These are phyloP conservation scores for Cymbomonas tetramitiformis DNA, from an alignment of 139 green algal genomes.

Conservation along the genomic window DNA sequence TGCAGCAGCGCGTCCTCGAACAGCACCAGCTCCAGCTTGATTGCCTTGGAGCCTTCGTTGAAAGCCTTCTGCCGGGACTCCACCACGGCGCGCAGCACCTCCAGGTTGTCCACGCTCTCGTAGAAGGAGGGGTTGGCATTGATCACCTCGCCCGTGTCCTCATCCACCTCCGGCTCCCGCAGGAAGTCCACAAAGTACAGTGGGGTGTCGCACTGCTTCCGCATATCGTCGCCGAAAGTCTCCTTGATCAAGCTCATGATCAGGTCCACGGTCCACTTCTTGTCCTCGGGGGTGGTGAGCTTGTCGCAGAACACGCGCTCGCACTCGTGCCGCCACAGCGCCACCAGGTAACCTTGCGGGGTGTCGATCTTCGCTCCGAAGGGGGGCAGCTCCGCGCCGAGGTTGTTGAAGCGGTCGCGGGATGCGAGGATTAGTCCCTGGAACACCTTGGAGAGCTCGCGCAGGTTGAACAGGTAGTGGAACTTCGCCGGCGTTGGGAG, in stretches of 20 bases:
- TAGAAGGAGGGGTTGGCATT: constrained; percentile 65
- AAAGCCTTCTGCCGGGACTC: constrained; percentile 56
- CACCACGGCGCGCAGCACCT: constrained; percentile 44
- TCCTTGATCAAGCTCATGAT: constrained; percentile 50
- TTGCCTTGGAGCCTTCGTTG: constrained; percentile 61
- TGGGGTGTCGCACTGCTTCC: constrained; percentile 56
- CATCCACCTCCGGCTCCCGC: constrained; percentile 61
- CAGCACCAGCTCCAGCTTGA: constrained; percentile 77
- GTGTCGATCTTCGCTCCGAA: constrained; percentile 56
- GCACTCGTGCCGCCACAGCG: constrained; percentile 84
- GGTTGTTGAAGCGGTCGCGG: constrained; percentile 31
- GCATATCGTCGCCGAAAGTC: constrained; percentile 43
- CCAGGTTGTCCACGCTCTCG: constrained; percentile 57
- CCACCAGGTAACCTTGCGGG: constrained; percentile 68
- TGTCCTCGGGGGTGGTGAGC: constrained; percentile 66
- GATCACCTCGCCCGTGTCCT: constrained; percentile 61
- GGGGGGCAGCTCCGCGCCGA: neutral
- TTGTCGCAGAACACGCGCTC: constrained; percentile 79
- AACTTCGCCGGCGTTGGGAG: constrained; percentile 85
- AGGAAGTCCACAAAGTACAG: constrained; percentile 87
- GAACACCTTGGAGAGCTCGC: constrained; percentile 80
- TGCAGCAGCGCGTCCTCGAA: constrained; percentile 83
- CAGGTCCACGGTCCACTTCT: constrained; percentile 56
- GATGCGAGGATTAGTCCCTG: constrained; percentile 71
- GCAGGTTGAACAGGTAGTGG: constrained; percentile 93